Evolutionary conservation across 768 basidiomycete species (phyloP).

Genomic region (Nevesoporus exiguus): DNA sequence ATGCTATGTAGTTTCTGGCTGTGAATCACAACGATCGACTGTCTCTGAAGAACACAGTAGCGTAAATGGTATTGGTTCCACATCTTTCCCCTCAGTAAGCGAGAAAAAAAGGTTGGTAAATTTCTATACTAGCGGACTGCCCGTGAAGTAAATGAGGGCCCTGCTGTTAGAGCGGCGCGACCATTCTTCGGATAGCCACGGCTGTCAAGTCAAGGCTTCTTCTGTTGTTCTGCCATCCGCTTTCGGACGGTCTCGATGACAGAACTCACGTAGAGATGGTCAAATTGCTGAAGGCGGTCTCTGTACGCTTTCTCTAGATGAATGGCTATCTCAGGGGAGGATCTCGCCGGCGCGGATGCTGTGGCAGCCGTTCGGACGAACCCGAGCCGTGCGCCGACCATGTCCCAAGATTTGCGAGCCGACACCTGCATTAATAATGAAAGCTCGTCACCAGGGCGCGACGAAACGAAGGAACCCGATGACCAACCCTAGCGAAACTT

Average conservation of each 20-base stretch:
- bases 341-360: conserved; percentile 21
- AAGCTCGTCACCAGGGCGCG: background rate
- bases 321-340: conserved; percentile 23
- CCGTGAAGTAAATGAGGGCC: conserved; percentile 3
- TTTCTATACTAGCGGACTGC: conserved; percentile 16
- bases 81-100: background rate
- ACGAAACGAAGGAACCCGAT: background rate
- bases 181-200: conserved; percentile 9
- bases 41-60: background rate
- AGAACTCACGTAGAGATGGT: conserved; percentile 32
- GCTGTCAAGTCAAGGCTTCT: conserved; percentile 20
- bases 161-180: conserved; percentile 2
- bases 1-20: conserved; percentile 9
- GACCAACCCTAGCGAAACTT: conserved; percentile 27
- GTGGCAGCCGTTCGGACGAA: conserved; percentile 23
- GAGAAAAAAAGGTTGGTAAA: conserved; percentile 1
- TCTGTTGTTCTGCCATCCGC: conserved; percentile 32
- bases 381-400: conserved; percentile 28
- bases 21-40: conserved; percentile 3
- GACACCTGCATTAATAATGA: conserved; percentile 20
- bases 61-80: conserved; percentile 5
- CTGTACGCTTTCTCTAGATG: conserved; percentile 28
- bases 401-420: conserved; percentile 25
- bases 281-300: conserved; percentile 32
- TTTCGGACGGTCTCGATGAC: conserved; percentile 31